A percentile compares a stretch with the other conserved stretches of the same genome.
Conservation (phyloP, 331 rosid genomes). For the Prunus yedoensis region DNA sequence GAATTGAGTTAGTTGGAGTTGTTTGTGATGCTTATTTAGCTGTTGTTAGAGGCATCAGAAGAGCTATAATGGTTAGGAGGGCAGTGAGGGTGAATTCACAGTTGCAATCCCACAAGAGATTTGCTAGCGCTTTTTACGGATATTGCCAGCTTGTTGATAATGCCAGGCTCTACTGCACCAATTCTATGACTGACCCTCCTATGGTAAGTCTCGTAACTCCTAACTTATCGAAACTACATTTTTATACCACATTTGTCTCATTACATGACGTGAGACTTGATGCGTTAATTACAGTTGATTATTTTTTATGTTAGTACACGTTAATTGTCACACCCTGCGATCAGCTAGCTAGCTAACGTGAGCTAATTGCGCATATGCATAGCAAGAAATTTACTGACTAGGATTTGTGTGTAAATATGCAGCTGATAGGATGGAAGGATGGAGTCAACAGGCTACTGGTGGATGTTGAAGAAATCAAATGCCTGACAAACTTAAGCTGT, state of each 20-base stretch:
- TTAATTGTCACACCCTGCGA: too few species aligned
- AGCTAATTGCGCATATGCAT: neutral
- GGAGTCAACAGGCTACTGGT: constrained; percentile 46
- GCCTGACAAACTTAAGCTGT: constrained; percentile 39
- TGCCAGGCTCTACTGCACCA: constrained; percentile 69
- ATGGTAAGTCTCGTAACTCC: constrained; percentile 43
- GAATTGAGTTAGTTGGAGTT: constrained; percentile 90
- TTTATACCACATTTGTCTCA: neutral
- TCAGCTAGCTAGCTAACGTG: too few species aligned
- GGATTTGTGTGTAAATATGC: constrained; percentile 20
- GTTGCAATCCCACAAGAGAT: constrained; percentile 85
- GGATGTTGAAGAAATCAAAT: constrained; percentile 48
- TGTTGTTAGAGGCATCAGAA: constrained; percentile 89
- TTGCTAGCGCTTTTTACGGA: constrained; percentile 66
- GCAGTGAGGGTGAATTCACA: constrained; percentile 93
- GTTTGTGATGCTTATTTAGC: constrained; percentile 91
- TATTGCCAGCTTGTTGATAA: constrained; percentile 77
- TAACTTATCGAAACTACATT: neutral
- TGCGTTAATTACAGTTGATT: neutral
- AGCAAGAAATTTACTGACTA: constrained; percentile 1
- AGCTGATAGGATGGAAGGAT: constrained; percentile 75
- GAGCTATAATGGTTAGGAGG: constrained; percentile 73
- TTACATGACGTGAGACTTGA: too few species aligned
- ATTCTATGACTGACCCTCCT: constrained; percentile 52
- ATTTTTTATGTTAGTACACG: too few species aligned